Evolutionary conservation across 768 basidiomycete species (phyloP).

Genomic region (Lentinula sp.): DNA sequence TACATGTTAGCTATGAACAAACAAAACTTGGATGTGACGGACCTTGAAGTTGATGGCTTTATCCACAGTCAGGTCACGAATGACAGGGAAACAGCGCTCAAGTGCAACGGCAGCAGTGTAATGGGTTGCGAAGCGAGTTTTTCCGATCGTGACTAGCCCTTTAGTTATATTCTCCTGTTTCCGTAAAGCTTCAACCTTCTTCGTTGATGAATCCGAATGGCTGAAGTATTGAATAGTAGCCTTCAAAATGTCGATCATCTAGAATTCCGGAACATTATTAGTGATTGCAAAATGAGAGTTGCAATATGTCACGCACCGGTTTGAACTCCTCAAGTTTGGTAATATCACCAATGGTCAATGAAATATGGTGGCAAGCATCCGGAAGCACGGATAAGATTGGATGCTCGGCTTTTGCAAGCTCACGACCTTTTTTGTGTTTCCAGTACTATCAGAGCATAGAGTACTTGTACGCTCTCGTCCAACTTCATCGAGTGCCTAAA

Average conservation of each 20-base stretch:
- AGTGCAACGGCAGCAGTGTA: neutral
- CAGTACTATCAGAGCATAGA: neutral
- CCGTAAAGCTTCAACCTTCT: neutral
- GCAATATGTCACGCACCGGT: no score
- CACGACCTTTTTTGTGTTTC: neutral
- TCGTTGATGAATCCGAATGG: neutral
- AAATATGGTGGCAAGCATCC: constrained; percentile 1
- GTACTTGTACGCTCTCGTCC: neutral
- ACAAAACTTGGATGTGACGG: no score
- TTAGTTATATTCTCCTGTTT: neutral
- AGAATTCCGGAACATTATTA: neutral
- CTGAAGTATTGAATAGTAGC: neutral
- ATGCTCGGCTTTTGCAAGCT: neutral
- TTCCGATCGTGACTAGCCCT: neutral
- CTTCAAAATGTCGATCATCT: neutral
- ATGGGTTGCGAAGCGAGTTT: constrained; percentile 2
- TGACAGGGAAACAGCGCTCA: neutral
- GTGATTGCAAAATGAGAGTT: no score
- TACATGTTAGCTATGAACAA: no score
- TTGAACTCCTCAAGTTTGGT: neutral
- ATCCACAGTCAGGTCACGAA: neutral
- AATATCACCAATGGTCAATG: neutral
- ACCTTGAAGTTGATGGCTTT: no score
- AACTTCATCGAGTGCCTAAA: neutral
- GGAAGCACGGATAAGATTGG: neutral